Percentiles rank a stretch among this genome's conserved stretches.
Conservation (phyloP, 345 rosid genomes). For the Populus pruinosa region DNA sequence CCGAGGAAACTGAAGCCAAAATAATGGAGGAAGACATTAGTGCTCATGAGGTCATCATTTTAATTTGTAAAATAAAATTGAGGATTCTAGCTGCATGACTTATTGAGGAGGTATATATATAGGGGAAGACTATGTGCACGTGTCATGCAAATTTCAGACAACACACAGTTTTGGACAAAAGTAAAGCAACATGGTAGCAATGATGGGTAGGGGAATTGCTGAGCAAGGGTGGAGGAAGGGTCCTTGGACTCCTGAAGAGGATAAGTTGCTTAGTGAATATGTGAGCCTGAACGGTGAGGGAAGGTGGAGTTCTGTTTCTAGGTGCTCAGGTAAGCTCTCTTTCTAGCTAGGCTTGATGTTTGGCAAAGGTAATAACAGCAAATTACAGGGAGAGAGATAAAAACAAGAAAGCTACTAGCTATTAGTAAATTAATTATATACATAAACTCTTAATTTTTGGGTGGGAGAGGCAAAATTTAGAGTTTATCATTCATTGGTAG, state of each 20-base stretch:
- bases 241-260: slow-evolving; percentile 88
- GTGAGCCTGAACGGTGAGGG: slow-evolving; percentile 69
- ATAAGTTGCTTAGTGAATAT: slow-evolving; percentile 53
- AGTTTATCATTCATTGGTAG: not conserved
- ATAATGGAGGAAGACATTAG: slow-evolving; percentile 24
- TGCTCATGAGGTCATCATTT: slow-evolving; percentile 29
- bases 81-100: slow-evolving; percentile 11
- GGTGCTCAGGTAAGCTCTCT: slow-evolving; percentile 45
- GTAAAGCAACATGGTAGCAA: slow-evolving; percentile 15
- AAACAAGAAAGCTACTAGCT: too few relatives aligned
- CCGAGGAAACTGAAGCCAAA: slow-evolving; percentile 4
- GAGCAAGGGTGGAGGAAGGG: slow-evolving; percentile 71
- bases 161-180: not conserved
- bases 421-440: too few relatives aligned
- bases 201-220: slow-evolving; percentile 47
- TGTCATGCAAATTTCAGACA: slow-evolving; percentile 35
- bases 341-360: not conserved
- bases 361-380: not conserved
- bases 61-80: not conserved
- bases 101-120: slow-evolving; percentile 12
- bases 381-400: too few relatives aligned
- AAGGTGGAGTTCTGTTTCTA: slow-evolving; percentile 77
- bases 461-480: not conserved
- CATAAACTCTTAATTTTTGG: too few relatives aligned
- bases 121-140: not conserved